Evolutionary conservation across 352 stramenopile genomes (phyloP).

Genomic region (Pythium plurisporium): DNA sequence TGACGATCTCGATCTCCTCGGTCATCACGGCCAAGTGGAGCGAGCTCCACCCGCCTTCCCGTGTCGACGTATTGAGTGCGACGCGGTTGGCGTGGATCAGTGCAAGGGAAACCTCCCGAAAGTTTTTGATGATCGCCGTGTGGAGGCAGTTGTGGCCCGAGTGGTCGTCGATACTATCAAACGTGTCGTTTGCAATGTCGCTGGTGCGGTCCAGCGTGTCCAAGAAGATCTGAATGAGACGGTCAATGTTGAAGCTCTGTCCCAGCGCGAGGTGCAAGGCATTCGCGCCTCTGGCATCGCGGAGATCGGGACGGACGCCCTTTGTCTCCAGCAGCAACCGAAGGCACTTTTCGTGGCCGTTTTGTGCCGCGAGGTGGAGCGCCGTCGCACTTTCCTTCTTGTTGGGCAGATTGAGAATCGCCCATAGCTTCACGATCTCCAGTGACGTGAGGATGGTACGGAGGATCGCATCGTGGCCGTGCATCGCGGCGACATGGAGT

Average conservation of each 20-base stretch:
- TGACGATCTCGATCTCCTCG: constrained; percentile 40
- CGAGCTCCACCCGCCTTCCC: constrained; percentile 43
- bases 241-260: constrained; percentile 62
- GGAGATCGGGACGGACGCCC: constrained; percentile 23
- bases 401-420: constrained; percentile 35
- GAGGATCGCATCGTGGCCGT: constrained; percentile 39
- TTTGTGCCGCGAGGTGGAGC: constrained; percentile 42
- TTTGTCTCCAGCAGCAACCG: constrained; percentile 29
- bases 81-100: constrained; percentile 39
- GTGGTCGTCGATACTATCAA: constrained; percentile 40
- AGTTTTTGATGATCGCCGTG: constrained; percentile 60
- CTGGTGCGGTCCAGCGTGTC: neutral
- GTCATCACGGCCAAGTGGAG: constrained; percentile 67
- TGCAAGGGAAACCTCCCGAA: constrained; percentile 33
- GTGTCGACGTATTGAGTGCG: constrained; percentile 46
- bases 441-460: constrained; percentile 10
- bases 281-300: constrained; percentile 38
- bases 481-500: constrained; percentile 39
- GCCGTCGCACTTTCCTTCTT: constrained; percentile 34
- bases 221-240: constrained; percentile 43
- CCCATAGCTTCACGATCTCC: constrained; percentile 9
- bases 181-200: constrained; percentile 17
- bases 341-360: constrained; percentile 39
- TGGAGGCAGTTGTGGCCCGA: constrained; percentile 52
- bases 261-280: constrained; percentile 55